Percentiles rank a stretch among this genome's conserved stretches.
Conservation (phyloP, 1,284 basidiomycete genomes). For the Microbotryomycetes sp. region DNA sequence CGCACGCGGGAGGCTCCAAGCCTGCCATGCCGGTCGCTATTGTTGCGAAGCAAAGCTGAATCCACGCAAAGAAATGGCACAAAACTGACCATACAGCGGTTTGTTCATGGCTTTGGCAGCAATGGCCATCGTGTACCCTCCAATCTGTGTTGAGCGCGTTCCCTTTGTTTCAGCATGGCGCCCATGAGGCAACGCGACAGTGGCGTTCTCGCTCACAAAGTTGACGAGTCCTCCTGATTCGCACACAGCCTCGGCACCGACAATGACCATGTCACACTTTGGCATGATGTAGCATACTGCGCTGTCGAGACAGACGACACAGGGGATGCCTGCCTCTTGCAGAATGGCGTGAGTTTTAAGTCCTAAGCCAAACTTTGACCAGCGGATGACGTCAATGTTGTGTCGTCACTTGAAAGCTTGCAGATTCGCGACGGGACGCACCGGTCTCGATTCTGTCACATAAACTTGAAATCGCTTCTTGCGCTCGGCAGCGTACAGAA, state of each 20-base stretch:
- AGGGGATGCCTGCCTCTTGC: conserved; percentile 80
- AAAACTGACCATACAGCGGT: conserved; percentile 76
- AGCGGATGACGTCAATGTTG: not conserved
- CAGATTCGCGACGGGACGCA: conserved; percentile 49
- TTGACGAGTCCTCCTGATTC: conserved; percentile 63
- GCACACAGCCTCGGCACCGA: conserved; percentile 87
- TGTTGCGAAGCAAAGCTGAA: conserved; percentile 27
- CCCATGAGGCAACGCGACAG: not conserved
- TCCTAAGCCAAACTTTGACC: conserved; percentile 48
- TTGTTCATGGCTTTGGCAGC: conserved; percentile 91
- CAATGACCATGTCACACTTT: conserved; percentile 86
- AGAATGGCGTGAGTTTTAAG: conserved; percentile 81
- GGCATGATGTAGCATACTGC: conserved; percentile 97
- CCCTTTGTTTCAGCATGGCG: not conserved
- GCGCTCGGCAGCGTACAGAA: conserved; percentile 69
- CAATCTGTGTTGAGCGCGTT: conserved; percentile 48
- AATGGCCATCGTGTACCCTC: conserved; percentile 92
- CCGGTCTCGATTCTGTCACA: conserved; percentile 89
- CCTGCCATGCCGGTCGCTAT: conserved; percentile 5
- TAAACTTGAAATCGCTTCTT: conserved; percentile 93
- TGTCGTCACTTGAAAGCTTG: not conserved
- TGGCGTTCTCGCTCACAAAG: conserved; percentile 45
- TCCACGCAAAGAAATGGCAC: not conserved
- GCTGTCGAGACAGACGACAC: conserved; percentile 89
- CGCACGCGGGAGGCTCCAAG: not conserved